phyloP scores from a whole-genome alignment of 2,329 filamentous ascomycete species.

The Talaromyces pinophilus region DNA sequence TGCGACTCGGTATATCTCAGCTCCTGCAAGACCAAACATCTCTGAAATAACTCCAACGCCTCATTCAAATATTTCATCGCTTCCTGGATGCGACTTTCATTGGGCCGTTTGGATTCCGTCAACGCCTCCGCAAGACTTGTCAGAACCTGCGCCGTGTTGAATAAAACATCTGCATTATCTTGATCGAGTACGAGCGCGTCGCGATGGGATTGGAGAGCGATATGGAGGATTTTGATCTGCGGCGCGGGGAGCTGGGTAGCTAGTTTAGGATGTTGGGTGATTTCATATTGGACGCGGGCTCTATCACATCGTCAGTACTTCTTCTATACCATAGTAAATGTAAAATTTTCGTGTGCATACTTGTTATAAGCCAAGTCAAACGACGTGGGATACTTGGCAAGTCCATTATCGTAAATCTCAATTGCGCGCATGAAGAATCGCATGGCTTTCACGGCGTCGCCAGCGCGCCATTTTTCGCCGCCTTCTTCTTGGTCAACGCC shows the following conservation, averaged over 20 bases:
- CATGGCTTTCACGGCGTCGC: conserved; percentile 66
- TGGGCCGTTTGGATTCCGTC: conserved; percentile 53
- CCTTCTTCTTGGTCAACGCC: conserved; percentile 71
- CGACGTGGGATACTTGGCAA: conserved; percentile 60
- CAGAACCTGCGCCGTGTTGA: conserved; percentile 71
- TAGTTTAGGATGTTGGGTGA: conserved; percentile 66
- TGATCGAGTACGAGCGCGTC: conserved; percentile 61
- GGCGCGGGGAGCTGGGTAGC: conserved; percentile 59
- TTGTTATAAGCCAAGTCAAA: conserved; percentile 78
- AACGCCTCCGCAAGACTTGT: conserved; percentile 65
- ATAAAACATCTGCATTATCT: conserved; percentile 67
- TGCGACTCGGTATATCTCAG: conserved; percentile 50
- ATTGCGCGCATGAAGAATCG: conserved; percentile 63
- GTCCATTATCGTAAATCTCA: conserved; percentile 64
- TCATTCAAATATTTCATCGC: conserved; percentile 60
- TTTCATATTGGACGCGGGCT: conserved; percentile 68
- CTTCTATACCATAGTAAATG: neutral
- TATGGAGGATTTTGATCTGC: conserved; percentile 57
- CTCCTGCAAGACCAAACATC: conserved; percentile 58
- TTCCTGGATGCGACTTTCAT: conserved; percentile 46
- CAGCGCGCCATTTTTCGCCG: conserved; percentile 72
- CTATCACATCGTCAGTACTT: conserved; percentile 38
- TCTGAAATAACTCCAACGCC: conserved; percentile 61
- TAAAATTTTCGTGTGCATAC: conserved; percentile 45
- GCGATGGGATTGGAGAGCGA: conserved; percentile 65